phyloP scores from a whole-genome alignment of 306 rosid genomes.

The Bauhinia variegata region DNA sequence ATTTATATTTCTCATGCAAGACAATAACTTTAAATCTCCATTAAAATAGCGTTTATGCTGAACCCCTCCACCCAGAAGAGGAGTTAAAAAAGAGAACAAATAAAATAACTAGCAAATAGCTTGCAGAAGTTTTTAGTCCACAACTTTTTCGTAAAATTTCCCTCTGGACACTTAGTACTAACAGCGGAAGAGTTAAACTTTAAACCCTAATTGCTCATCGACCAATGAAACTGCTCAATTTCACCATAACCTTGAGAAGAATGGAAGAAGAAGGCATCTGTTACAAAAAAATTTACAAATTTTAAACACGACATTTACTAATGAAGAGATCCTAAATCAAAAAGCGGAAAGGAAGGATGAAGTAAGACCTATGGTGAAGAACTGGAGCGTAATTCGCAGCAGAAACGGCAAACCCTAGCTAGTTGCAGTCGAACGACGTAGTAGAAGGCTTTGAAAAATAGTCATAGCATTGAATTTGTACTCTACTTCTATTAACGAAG shows the following conservation, averaged over 20 bases:
- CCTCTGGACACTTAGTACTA: background rate
- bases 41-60: background rate
- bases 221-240: background rate
- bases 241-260: background rate
- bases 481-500: background rate
- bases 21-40: conserved; percentile 29
- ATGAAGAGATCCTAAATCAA: background rate
- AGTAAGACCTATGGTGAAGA: background rate
- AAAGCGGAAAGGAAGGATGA: background rate
- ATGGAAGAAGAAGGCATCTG: background rate
- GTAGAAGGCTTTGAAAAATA: background rate
- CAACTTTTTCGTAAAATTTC: too few species aligned
- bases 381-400: background rate
- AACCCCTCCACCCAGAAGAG: background rate
- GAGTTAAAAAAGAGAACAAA: background rate
- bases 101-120: too few species aligned
- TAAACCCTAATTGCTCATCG: conserved; percentile 27
- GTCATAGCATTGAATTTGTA: background rate
- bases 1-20: conserved; percentile 38
- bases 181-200: background rate
- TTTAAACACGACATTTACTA: background rate
- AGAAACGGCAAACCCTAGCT: conserved; percentile 33
- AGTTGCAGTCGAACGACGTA: background rate
- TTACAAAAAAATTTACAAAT: background rate
- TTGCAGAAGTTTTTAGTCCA: too few species aligned